Evolutionary conservation across 164 flowering plant species (phyloP).

Genomic region (Piper longum): DNA sequence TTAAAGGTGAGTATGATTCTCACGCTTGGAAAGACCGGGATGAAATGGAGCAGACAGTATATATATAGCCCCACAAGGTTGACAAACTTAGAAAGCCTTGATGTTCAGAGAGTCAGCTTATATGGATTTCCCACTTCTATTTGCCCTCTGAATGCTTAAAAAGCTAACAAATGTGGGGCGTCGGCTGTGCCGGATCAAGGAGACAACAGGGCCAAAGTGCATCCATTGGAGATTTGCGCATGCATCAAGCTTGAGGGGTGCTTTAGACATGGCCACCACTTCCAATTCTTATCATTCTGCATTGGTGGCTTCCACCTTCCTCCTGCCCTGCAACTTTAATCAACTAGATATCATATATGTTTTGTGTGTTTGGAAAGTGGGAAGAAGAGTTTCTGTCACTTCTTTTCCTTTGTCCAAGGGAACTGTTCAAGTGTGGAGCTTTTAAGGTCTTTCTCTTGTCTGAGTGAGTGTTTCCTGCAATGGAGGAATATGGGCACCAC

Average conservation of each 20-base stretch:
- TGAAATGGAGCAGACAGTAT: too few species aligned
- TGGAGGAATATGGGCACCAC: conserved; percentile 3
- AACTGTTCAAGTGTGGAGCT: neutral
- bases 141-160: neutral
- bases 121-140: neutral
- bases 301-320: neutral
- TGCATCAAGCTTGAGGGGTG: neutral
- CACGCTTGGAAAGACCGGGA: too few species aligned
- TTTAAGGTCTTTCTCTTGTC: neutral
- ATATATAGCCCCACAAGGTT: neutral
- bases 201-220: neutral
- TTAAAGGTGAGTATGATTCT: too few species aligned
- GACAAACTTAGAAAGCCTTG: neutral
- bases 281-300: neutral
- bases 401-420: neutral
- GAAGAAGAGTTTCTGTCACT: neutral
- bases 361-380: neutral
- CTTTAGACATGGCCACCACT: neutral
- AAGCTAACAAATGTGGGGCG: neutral
- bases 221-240: neutral
- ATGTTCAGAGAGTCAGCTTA: neutral
- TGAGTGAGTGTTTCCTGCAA: neutral
- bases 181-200: neutral
- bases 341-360: neutral
- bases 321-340: neutral